These are phyloP conservation scores for Pythium angustatum DNA, from an alignment of 352 stramenopile genomes.

Conservation along the genomic window DNA sequence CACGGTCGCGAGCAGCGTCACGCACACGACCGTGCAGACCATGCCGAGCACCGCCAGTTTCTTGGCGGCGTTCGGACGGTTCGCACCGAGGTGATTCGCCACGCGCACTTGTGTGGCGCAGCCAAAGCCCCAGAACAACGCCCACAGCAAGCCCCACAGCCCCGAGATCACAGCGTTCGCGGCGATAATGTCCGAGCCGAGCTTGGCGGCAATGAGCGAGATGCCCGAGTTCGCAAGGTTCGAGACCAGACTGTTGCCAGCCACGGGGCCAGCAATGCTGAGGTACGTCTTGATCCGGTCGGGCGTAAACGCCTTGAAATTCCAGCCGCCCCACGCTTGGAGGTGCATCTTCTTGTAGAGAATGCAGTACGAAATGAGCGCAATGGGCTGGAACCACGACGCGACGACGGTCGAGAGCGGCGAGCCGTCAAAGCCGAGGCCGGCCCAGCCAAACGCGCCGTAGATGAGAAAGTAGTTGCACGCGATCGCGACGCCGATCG, in stretches of 20 bases:
- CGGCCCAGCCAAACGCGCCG: constrained; percentile 48
- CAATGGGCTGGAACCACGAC: constrained; percentile 78
- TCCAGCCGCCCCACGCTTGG: constrained; percentile 71
- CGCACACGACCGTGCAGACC: constrained; percentile 49
- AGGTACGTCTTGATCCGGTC: constrained; percentile 69
- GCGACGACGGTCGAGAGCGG: constrained; percentile 75
- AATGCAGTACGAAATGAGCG: constrained; percentile 76
- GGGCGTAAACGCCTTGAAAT: constrained; percentile 52
- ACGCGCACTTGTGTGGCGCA: constrained; percentile 78
- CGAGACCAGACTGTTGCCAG: constrained; percentile 66
- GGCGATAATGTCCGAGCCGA: constrained; percentile 75
- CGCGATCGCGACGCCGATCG: constrained; percentile 57
- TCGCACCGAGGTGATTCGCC: constrained; percentile 73
- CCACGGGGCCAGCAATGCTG: constrained; percentile 61
- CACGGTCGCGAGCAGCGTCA: constrained; percentile 43
- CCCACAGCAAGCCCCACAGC: constrained; percentile 68
- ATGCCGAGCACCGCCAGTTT: constrained; percentile 65
- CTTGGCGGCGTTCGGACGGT: constrained; percentile 63
- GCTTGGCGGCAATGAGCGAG: constrained; percentile 66
- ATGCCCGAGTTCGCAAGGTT: constrained; percentile 74
- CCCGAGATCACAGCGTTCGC: constrained; percentile 74
- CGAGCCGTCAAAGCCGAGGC: constrained; percentile 78
- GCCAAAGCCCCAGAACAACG: constrained; percentile 79
- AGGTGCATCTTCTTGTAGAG: constrained; percentile 73
- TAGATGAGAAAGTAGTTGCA: constrained; percentile 67